Conservation (phyloP, 1,284 basidiomycete genomes). For the Ganoderma lingzhi region DNA sequence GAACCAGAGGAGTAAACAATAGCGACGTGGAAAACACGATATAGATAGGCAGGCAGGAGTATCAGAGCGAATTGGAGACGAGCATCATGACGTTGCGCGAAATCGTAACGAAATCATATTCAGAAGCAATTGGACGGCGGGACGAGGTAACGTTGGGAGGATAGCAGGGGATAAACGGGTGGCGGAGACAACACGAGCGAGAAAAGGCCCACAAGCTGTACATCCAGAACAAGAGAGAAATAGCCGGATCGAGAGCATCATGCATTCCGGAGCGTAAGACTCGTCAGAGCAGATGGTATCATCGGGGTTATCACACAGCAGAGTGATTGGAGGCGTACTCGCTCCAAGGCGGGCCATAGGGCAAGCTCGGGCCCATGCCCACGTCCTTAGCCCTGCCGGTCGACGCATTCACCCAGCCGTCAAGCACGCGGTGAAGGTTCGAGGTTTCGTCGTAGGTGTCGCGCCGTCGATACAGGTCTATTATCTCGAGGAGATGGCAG, state of each 20-base stretch:
- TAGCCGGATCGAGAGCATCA: not conserved
- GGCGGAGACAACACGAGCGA: not conserved
- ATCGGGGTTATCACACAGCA: not conserved
- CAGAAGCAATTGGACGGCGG: not conserved
- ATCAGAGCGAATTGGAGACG: not conserved
- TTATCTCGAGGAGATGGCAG: not conserved
- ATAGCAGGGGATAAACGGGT: not conserved
- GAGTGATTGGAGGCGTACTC: not conserved
- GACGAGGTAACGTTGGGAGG: not conserved
- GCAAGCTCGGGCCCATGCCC: not conserved
- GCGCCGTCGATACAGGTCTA: not conserved
- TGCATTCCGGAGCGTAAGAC: not conserved
- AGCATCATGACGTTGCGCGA: not conserved
- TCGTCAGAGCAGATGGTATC: not conserved
- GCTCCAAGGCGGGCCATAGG: not conserved
- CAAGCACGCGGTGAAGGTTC: not conserved
- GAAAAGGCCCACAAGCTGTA: not conserved
- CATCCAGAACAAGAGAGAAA: not conserved
- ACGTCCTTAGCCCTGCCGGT: not conserved
- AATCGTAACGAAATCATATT: not conserved
- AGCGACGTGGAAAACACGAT: not conserved
- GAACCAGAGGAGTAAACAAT: not conserved
- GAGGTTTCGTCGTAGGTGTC: conserved; percentile 6
- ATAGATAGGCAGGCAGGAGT: not conserved
- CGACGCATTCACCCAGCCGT: conserved; percentile 3